A percentile compares a stretch with the other conserved stretches of the same genome.
Evolutionary conservation across 345 rosid species (phyloP).

Genomic region (Raphanus sativus): DNA sequence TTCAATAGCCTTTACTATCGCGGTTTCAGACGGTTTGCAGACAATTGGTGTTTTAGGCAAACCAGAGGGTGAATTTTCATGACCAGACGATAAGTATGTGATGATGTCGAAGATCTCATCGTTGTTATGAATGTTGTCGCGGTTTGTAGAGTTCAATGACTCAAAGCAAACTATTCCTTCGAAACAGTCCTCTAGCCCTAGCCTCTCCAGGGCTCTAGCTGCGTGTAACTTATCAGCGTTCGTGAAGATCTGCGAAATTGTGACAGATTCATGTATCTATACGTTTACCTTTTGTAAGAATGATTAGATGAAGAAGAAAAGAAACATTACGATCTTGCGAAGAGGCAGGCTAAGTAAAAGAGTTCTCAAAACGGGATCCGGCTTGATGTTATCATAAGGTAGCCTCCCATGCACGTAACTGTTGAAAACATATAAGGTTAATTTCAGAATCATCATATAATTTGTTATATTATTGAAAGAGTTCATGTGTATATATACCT

Average conservation of each 20-base stretch:
- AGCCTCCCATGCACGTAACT: conserved; percentile 76
- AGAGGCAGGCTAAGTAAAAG: conserved; percentile 65
- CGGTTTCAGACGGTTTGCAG: conserved; percentile 70
- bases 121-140: neutral
- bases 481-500: conserved; percentile 38
- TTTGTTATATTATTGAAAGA: neutral
- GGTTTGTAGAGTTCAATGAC: conserved; percentile 56
- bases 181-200: conserved; percentile 76
- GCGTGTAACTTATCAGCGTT: conserved; percentile 75
- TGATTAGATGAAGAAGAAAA: neutral
- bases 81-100: conserved; percentile 44
- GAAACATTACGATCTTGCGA: conserved; percentile 54
- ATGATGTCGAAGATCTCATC: conserved; percentile 61
- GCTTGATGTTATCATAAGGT: conserved; percentile 74
- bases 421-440: neutral
- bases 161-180: conserved; percentile 83
- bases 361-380: conserved; percentile 68
- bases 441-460: neutral
- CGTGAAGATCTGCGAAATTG: conserved; percentile 63
- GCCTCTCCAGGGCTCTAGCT: conserved; percentile 57
- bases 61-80: neutral
- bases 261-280: neutral
- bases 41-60: conserved; percentile 72
- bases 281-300: neutral
- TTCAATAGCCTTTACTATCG: conserved; percentile 59